phyloP scores from a whole-genome alignment of 2,329 filamentous ascomycete species.

The Fusarium kyushuense region DNA sequence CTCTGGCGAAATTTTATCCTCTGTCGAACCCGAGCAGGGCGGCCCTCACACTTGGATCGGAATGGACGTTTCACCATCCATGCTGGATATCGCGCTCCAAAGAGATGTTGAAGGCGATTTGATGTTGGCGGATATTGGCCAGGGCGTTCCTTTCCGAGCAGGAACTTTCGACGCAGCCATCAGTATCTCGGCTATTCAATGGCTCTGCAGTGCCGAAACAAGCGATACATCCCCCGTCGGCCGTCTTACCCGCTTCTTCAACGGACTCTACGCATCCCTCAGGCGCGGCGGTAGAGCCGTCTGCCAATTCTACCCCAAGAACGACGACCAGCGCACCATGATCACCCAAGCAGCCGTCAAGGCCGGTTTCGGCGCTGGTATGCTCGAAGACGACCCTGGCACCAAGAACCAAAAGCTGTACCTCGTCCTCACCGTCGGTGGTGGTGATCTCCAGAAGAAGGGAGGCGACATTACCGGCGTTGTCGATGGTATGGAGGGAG shows the following conservation, averaged over 20 bases:
- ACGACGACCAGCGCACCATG: slow-evolving; percentile 91
- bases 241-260: slow-evolving; percentile 87
- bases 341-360: slow-evolving; percentile 90
- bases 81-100: slow-evolving; percentile 95
- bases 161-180: slow-evolving; percentile 96
- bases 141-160: slow-evolving; percentile 92
- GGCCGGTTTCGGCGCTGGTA: slow-evolving; percentile 93
- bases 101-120: slow-evolving; percentile 93
- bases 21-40: slow-evolving; percentile 74
- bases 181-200: slow-evolving; percentile 95
- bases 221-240: slow-evolving; percentile 85
- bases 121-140: slow-evolving; percentile 94
- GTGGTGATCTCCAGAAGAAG: slow-evolving; percentile 60
- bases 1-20: slow-evolving; percentile 90
- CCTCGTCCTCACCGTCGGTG: slow-evolving; percentile 90
- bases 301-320: slow-evolving; percentile 98
- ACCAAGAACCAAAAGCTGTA: slow-evolving; percentile 99
- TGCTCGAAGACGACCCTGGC: slow-evolving; percentile 93
- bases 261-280: slow-evolving; percentile 87
- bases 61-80: slow-evolving; percentile 94
- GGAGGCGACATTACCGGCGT: slow-evolving; percentile 90
- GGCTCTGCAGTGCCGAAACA: slow-evolving; percentile 95
- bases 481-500: slow-evolving; percentile 87
- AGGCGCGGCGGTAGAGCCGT: slow-evolving; percentile 88
- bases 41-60: slow-evolving; percentile 97